Evolutionary conservation across 192 early-diverging fungal species (phyloP).

Genomic region (Podila epicladia): DNA sequence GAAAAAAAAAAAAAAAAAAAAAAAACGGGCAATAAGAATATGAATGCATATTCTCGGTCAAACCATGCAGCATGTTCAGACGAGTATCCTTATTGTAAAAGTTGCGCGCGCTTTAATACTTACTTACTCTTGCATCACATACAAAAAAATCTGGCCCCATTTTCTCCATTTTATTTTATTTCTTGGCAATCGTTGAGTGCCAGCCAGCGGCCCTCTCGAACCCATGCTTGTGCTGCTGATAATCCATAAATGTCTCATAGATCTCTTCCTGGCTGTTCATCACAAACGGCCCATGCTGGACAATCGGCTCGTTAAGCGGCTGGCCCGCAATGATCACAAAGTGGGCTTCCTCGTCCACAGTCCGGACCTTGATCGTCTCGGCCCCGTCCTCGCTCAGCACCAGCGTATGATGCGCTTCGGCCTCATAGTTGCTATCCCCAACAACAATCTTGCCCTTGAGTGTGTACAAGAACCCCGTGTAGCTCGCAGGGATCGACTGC

Average conservation of each 20-base stretch:
- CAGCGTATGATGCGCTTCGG: conserved; percentile 34
- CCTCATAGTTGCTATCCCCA: conserved; percentile 51
- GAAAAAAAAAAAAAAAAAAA: too few species aligned
- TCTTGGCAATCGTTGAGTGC: conserved; percentile 43
- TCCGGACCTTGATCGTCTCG: conserved; percentile 10
- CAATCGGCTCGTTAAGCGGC: conserved; percentile 58
- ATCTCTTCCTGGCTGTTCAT: conserved; percentile 70
- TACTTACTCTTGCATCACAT: too few species aligned
- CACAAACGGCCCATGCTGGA: conserved; percentile 68
- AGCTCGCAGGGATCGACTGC: conserved; percentile 60
- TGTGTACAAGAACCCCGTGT: conserved; percentile 68
- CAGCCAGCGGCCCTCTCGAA: conserved; percentile 67
- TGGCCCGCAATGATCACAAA: conserved; percentile 53
- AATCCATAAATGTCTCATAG: conserved; percentile 63
- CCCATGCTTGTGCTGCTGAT: conserved; percentile 65
- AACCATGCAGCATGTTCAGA: too few species aligned
- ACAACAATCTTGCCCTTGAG: conserved; percentile 54
- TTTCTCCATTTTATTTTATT: background rate
- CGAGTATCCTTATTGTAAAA: too few species aligned
- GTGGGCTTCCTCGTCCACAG: conserved; percentile 14
- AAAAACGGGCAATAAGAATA: too few species aligned
- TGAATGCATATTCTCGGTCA: too few species aligned
- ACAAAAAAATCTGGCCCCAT: too few species aligned
- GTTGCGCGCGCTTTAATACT: too few species aligned
- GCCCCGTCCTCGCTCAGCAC: conserved; percentile 8